Evolutionary conservation across 805 yeast species (phyloP), one percentile per base, ranked within the genome.

Genomic region (Barnettozyma wickerhamii): DNA sequence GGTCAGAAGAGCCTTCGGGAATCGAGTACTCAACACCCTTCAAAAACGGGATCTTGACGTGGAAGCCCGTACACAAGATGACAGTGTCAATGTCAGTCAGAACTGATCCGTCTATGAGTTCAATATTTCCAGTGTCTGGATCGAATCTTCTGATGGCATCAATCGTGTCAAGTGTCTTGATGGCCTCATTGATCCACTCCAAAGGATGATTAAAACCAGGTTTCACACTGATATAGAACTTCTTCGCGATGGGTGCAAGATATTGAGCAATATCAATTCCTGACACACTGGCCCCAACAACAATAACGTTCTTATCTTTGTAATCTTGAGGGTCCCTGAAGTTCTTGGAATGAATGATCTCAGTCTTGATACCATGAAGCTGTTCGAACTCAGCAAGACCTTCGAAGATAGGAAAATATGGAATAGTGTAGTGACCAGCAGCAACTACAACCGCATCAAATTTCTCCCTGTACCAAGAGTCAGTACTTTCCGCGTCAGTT

Each of bases 191-290:
- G 32, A 72, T 70, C 7, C 55, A 58, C 21, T 65, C 62, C 17
- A 71, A 52, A 65, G 71, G 68, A 33, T 51, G 63, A 50, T 84
- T 90, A 9, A 65, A 64, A 18, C 72, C 80, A 83, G 89, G 80
- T 46, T 80, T 79, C 39, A 95, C 68, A 33, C 85, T 75, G 42
- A 88, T 66, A 45, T 83, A 84, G 40, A 84, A 71, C 50, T 51
- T 63, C 43, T 49, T 62, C 41, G 55, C 59, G 24, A 50, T 52
- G 28, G 69, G 64, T 7, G 58, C 48, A 1, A 71, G 50, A 43
- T 73, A 73, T 47, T 71, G 75, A 6, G 66, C 55, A 10, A 71
- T 48, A 49, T 71, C 74, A 32, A 64, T 63, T 1, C 73, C 64
- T 40, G 69, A 61, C 27, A 72, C 62, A 38, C 65, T 58, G 4